phyloP scores from a whole-genome alignment of 441 rosid species.

The Populus hybrid region DNA sequence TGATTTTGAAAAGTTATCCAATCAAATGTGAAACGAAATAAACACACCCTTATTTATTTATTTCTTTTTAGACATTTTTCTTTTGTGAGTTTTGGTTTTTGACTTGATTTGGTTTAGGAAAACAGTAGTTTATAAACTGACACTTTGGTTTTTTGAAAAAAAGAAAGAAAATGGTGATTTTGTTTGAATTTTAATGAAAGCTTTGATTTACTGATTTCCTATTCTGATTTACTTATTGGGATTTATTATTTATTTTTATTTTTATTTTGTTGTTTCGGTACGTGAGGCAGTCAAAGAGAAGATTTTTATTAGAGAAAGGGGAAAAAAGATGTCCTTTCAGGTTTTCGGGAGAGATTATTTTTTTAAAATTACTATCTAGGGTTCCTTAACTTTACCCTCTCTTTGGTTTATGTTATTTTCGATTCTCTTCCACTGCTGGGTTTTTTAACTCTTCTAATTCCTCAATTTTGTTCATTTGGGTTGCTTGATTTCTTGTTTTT shows the following conservation, averaged over 20 bases:
- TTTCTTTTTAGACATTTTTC: not conserved
- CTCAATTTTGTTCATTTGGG: constrained; percentile 19
- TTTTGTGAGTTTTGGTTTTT: constrained; percentile 12
- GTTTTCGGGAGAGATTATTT: constrained; percentile 32
- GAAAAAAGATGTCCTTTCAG: constrained; percentile 32
- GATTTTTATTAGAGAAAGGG: constrained; percentile 37
- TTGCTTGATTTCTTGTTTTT: constrained; percentile 25
- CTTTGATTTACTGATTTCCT: constrained; percentile 15
- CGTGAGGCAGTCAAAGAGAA: constrained; percentile 13
- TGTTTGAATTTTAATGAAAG: constrained; percentile 34
- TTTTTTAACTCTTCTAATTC: constrained; percentile 9
- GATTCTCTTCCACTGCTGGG: constrained; percentile 15
- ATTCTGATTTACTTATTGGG: constrained; percentile 28
- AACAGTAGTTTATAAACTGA: constrained; percentile 43
- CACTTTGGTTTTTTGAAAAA: constrained; percentile 9
- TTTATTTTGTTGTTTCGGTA: constrained; percentile 20
- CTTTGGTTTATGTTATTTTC: constrained; percentile 13
- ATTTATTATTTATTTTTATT: constrained; percentile 23
- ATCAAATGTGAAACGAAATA: constrained; percentile 15
- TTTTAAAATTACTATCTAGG: constrained; percentile 32
- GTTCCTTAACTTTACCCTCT: constrained; percentile 26
- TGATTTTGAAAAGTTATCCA: constrained; percentile 21
- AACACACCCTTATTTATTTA: not conserved
- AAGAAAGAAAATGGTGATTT: constrained; percentile 8
- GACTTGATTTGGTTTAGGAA: constrained; percentile 29